phyloP scores from a whole-genome alignment of 202 grass and related monocot species.

The Thinopyrum obtusiflorum region DNA sequence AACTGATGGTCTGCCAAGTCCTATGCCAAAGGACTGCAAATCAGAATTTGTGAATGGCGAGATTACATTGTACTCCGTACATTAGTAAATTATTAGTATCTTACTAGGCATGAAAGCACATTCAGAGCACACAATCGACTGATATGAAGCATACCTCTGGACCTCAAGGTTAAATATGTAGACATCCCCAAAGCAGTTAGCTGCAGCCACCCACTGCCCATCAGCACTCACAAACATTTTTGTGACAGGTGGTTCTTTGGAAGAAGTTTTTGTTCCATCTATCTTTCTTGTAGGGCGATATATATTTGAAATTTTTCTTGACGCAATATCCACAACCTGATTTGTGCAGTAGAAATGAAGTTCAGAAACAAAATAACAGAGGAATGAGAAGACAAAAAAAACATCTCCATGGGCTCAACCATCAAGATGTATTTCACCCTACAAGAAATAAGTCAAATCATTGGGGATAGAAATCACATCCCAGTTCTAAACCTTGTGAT shows the following conservation, averaged over 20 bases:
- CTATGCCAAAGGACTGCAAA: slow-evolving; percentile 4
- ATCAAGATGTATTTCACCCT: neutral
- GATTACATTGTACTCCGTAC: neutral
- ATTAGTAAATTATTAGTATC: neutral
- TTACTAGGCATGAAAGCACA: neutral
- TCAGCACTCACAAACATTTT: slow-evolving; percentile 88
- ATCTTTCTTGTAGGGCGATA: slow-evolving; percentile 65
- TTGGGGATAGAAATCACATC: neutral
- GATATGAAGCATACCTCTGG: slow-evolving; percentile 54
- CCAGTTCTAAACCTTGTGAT: neutral
- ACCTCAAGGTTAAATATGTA: slow-evolving; percentile 93
- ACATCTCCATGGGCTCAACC: neutral
- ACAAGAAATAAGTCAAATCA: neutral
- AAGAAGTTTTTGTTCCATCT: slow-evolving; percentile 35
- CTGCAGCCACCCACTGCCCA: slow-evolving; percentile 84
- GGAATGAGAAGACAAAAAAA: neutral
- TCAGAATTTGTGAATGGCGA: neutral
- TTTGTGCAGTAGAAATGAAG: slow-evolving; percentile 29
- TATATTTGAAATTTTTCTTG: slow-evolving; percentile 40
- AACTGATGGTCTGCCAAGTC: neutral
- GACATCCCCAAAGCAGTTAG: slow-evolving; percentile 86
- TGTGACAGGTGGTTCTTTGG: slow-evolving; percentile 71
- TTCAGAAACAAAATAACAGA: slow-evolving; percentile 16
- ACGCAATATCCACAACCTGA: slow-evolving; percentile 69
- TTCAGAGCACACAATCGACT: neutral